Evolutionary conservation across 2,329 filamentous ascomycete genomes (phyloP).

Genomic region (Coniochaeta sp.): DNA sequence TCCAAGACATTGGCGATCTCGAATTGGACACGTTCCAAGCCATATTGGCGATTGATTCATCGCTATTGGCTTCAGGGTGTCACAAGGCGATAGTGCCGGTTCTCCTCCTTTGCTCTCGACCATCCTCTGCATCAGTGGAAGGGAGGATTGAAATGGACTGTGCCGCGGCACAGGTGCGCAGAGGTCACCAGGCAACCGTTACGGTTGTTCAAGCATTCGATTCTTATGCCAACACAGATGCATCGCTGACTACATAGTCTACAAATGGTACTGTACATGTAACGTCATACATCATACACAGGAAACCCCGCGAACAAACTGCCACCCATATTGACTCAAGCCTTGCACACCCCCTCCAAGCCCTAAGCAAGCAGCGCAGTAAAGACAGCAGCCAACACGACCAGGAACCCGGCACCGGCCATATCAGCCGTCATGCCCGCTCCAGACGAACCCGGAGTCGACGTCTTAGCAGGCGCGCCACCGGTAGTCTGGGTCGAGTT

Average conservation of each 20-base stretch:
- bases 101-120: not conserved
- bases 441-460: constrained; percentile 6
- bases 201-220: no score
- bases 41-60: not conserved
- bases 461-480: constrained; percentile 6
- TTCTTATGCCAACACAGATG: no score
- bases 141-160: not conserved
- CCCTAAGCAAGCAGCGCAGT: constrained; percentile 10
- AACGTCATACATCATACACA: not conserved
- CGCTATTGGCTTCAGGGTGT: not conserved
- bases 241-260: not conserved
- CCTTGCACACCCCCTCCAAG: constrained; percentile 9
- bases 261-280: not conserved
- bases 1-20: not conserved
- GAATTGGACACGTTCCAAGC: not conserved
- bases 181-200: not conserved
- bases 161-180: not conserved
- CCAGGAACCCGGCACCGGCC: constrained; percentile 20
- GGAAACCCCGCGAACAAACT: not conserved
- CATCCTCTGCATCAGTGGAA: not conserved
- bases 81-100: not conserved
- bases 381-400: constrained; percentile 1
- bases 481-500: not conserved
- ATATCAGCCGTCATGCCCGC: constrained; percentile 18
- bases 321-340: not conserved